These are phyloP conservation scores for Calonectria crousiana DNA, from an alignment of 2,329 filamentous ascomycete genomes.

Conservation along the genomic window DNA sequence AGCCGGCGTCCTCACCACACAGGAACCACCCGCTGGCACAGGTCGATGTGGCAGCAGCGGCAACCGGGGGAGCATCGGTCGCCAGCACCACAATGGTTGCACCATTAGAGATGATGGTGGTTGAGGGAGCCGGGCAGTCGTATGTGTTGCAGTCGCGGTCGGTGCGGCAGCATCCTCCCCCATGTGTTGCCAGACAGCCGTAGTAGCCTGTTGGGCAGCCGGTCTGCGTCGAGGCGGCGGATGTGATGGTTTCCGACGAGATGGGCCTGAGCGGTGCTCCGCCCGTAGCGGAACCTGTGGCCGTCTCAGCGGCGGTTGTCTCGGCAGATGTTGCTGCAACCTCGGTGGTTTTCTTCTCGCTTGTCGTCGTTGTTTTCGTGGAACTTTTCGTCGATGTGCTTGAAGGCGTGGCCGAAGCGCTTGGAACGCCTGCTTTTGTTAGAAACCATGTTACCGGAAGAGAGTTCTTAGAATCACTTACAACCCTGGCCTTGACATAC, in stretches of 20 bases:
- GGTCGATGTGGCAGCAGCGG: constrained; percentile 51
- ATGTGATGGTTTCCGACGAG: constrained; percentile 49
- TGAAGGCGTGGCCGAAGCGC: constrained; percentile 45
- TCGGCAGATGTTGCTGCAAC: constrained; percentile 43
- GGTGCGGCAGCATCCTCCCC: constrained; percentile 87
- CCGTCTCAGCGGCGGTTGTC: constrained; percentile 48
- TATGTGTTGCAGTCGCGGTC: constrained; percentile 87
- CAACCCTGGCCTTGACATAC: constrained; percentile 78
- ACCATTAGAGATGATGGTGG: constrained; percentile 75
- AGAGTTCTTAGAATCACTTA: constrained; percentile 54
- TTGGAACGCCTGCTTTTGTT: constrained; percentile 47
- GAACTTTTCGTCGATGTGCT: constrained; percentile 32
- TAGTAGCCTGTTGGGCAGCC: constrained; percentile 92
- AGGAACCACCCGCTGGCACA: constrained; percentile 88
- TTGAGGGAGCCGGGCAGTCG: constrained; percentile 76
- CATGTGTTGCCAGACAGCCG: constrained; percentile 86
- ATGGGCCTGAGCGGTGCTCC: constrained; percentile 63
- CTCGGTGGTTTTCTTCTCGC: constrained; percentile 53
- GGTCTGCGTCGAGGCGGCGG: constrained; percentile 49
- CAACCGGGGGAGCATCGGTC: constrained; percentile 58
- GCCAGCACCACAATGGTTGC: constrained; percentile 78
- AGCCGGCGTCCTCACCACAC: constrained; percentile 67
- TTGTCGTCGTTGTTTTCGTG: constrained; percentile 50
- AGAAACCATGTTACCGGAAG: background rate
- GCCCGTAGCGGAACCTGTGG: constrained; percentile 53